phyloP scores from a whole-genome alignment of 139 green algal genomes.

The Chlorella sp. region DNA sequence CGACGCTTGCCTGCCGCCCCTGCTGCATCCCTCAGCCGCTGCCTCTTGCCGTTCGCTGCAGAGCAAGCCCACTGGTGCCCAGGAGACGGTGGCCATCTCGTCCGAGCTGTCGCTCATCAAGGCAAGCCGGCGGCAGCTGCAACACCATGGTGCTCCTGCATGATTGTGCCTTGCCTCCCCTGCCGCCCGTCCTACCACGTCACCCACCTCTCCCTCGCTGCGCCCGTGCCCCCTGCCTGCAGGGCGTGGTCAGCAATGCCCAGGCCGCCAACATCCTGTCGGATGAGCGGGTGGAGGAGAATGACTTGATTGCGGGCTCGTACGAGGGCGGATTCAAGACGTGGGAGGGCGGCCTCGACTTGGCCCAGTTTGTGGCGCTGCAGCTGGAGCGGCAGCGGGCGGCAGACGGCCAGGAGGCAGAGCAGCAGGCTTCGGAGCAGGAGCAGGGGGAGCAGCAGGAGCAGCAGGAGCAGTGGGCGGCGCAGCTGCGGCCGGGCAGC shows the following conservation, averaged over 20 bases:
- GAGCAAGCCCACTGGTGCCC: slow-evolving; percentile 11
- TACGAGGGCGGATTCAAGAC: slow-evolving; percentile 89
- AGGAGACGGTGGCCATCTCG: background rate
- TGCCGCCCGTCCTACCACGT: background rate
- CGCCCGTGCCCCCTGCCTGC: background rate
- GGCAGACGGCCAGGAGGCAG: background rate
- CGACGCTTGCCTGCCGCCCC: too few relatives aligned
- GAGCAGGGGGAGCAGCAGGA: background rate
- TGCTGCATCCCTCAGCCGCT: too few relatives aligned
- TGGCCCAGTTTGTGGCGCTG: slow-evolving; percentile 68
- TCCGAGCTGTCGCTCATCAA: slow-evolving; percentile 8
- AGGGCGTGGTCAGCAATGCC: slow-evolving; percentile 24
- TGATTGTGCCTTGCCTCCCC: background rate
- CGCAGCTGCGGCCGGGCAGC: background rate
- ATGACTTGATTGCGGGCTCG: slow-evolving; percentile 43
- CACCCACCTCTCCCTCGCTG: background rate
- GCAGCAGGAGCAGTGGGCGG: background rate
- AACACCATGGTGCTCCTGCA: background rate
- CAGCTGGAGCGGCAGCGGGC: slow-evolving; percentile 13
- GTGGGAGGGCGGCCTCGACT: slow-evolving; percentile 89
- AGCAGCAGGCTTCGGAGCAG: background rate
- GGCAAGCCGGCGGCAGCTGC: background rate
- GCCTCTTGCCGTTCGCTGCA: background rate
- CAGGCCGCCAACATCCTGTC: slow-evolving; percentile 16
- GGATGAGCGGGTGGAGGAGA: slow-evolving; percentile 1